A percentile compares a stretch with the other conserved stretches of the same genome.
These are phyloP conservation scores for Achaetomium macrosporum DNA, from an alignment of 2,329 filamentous ascomycete genomes.

Conservation along the genomic window DNA sequence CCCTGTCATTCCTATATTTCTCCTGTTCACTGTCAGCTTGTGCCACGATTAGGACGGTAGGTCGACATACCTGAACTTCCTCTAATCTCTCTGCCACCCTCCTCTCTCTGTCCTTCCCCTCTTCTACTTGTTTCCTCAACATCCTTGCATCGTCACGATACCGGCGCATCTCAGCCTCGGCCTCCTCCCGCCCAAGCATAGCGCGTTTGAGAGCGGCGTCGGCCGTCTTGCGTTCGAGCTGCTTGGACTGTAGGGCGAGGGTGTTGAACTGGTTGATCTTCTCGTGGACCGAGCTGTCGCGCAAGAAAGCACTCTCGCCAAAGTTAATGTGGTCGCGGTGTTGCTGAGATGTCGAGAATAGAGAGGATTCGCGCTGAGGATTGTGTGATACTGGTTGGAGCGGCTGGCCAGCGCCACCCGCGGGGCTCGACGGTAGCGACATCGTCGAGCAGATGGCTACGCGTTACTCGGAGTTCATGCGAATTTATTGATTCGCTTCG, in stretches of 20 bases:
- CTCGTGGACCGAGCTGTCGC: conserved; percentile 58
- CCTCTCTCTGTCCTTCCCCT: conserved; percentile 60
- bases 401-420: conserved; percentile 33
- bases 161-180: conserved; percentile 60
- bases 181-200: conserved; percentile 64
- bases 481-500: conserved; percentile 4
- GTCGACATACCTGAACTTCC: conserved; percentile 56
- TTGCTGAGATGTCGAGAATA: conserved; percentile 31
- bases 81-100: conserved; percentile 62
- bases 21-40: not conserved
- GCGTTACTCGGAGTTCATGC: conserved; percentile 20
- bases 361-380: conserved; percentile 37
- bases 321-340: conserved; percentile 20
- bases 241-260: conserved; percentile 54
- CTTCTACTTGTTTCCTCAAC: conserved; percentile 55
- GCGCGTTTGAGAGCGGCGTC: conserved; percentile 62
- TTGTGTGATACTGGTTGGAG: conserved; percentile 57
- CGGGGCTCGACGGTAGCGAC: conserved; percentile 43
- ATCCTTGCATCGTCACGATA: conserved; percentile 55
- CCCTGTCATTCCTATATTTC: conserved; percentile 38
- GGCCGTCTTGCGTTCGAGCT: conserved; percentile 58
- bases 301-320: conserved; percentile 34
- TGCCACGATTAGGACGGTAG: not conserved
- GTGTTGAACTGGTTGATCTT: conserved; percentile 69
- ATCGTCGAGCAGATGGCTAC: conserved; percentile 28